A percentile compares a stretch with the other conserved stretches of the same genome.
These are phyloP conservation scores for Glycine tomentella DNA, from an alignment of 306 rosid genomes.

Conservation along the genomic window DNA sequence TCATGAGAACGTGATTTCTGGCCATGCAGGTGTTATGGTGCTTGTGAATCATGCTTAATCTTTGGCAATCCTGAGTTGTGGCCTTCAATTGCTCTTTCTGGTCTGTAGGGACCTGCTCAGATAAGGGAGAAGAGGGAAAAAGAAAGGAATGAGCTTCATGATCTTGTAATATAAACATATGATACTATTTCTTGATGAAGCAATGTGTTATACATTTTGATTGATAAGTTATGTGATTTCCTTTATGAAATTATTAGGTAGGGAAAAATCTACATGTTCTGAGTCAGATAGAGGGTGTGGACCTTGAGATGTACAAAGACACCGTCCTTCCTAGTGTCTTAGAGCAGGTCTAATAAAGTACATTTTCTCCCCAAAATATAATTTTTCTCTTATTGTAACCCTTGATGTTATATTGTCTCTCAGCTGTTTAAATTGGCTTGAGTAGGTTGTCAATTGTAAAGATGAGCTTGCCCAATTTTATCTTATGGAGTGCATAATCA, in stretches of 20 bases:
- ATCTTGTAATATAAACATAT: constrained; percentile 69
- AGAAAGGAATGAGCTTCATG: constrained; percentile 95
- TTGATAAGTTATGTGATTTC: constrained; percentile 43
- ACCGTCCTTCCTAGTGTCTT: constrained; percentile 89
- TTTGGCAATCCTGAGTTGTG: constrained; percentile 94
- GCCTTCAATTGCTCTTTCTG: constrained; percentile 95
- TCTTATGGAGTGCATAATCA: constrained; percentile 96
- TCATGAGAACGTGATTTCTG: constrained; percentile 94
- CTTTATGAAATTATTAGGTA: constrained; percentile 62
- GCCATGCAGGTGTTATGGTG: constrained; percentile 99
- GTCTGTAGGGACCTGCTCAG: constrained; percentile 92
- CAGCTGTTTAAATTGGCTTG: constrained; percentile 46
- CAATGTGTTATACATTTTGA: constrained; percentile 32
- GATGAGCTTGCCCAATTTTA: constrained; percentile 96
- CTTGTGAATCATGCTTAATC: constrained; percentile 90
- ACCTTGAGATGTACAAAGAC: constrained; percentile 88
- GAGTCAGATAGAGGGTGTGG: constrained; percentile 95
- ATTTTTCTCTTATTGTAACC: background rate
- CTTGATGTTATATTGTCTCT: constrained; percentile 35
- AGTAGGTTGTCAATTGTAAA: constrained; percentile 94
- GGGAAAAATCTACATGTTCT: constrained; percentile 93
- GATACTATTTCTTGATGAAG: constrained; percentile 50
- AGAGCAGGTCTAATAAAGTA: constrained; percentile 79
- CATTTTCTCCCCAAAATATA: constrained; percentile 19
- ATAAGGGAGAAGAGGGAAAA: constrained; percentile 84